Evolutionary conservation across 495 filamentous ascomycete species (phyloP), one percentile per base, ranked within the genome.

Genomic region (Aspergillus sparsus): DNA sequence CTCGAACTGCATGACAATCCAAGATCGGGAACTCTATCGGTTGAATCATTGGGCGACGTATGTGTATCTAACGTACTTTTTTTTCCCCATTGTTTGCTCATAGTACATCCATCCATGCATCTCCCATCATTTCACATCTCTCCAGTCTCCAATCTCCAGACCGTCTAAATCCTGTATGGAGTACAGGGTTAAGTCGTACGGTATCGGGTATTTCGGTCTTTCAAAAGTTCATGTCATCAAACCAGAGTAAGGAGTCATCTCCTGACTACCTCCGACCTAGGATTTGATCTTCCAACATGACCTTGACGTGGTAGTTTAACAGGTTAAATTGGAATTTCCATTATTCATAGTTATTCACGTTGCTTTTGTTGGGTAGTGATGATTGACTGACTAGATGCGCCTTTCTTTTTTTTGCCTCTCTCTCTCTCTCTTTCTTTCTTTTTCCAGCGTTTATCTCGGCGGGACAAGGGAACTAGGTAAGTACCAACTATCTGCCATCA

Each of bases 281-380:
- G n/a, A n/a, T n/a, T n/a, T n/a, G 21, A 27, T 27, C 21, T 27
- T 3, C 21, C 21, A 27, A 27, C 3, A 27, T 27, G 21, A 27
- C 21, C 21, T 27, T 27, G 21, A 27, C 21, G 3, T 27, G 21
- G 21, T 27, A 27, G 21, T 3, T 1, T 1, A 27, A 3, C 21
- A 1, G 1, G 21, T 27, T 27, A 27, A 11, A 42, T 42, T 41
- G 12, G 5, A 10, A 47, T 47, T 51, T 51, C 49, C 49, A 51
- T 51, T 51, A 51, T 31, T 51, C 49, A 51, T 32, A 34, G 7
- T 13, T 34, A 51, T 51, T 34, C 32, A 12, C 27, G 34, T 51
- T 51, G 49, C 49, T 33, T 51, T 51, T 51, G 7, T 13, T n/a
- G 21, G 32, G 49, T 50, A 41, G 1, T 27, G 21, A 41, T 41